Base-by-base conservation (phyloP, 2,329 filamentous ascomycete genomes). In the Furcasterigmium sp. region DNA sequence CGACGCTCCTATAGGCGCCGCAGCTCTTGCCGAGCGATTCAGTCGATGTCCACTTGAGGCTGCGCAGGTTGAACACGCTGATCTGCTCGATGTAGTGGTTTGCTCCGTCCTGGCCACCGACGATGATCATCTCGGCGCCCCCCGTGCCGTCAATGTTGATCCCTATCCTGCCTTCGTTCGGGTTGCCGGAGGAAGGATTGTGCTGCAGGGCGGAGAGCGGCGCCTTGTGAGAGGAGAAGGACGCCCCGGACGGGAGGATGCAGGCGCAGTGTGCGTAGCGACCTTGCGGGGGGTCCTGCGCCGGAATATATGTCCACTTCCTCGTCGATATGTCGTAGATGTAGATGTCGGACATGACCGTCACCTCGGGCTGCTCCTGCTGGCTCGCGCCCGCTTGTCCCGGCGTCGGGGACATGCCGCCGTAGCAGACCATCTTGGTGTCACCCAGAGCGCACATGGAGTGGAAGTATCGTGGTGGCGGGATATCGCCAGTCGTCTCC, bases 11-110 rank as follows among this genome's bases (percentile, higher is more conserved):
- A 63, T 98, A 98, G 2, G 93, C 93, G 49, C 93, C 93, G 60
- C 93, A 98, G 56, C 89, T 95, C 63, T 91, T 88, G 40, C 90
- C 91, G 37, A 97, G 73, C 1, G 84, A 75, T 50, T 88, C 87
- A 2, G 90, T 96, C 15, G 87, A 88, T 2, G 89, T 95, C 93
- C 93, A 98, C 65, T 93, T 95, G 46, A 97, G 69, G 60, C 89
- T 96, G 39, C 93, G 81, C 20, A 98, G 72, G 57, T 98, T 98
- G 72, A 98, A 98, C 3, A 98, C 89, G 60, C 90, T 97, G 51
- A 98, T 94, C 64, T 98, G 90, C 64, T 98, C 91, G 53, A 98
- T 98, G 59, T 98, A 98, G 62, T 95, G 91, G 62, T 98, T 98
- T n/a, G 85, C 85, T 42, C 87, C 93, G 58, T 98, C 93, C 63